Base-by-base conservation (phyloP, 495 filamentous ascomycete species). In the Lentithecium fluviatile region DNA sequence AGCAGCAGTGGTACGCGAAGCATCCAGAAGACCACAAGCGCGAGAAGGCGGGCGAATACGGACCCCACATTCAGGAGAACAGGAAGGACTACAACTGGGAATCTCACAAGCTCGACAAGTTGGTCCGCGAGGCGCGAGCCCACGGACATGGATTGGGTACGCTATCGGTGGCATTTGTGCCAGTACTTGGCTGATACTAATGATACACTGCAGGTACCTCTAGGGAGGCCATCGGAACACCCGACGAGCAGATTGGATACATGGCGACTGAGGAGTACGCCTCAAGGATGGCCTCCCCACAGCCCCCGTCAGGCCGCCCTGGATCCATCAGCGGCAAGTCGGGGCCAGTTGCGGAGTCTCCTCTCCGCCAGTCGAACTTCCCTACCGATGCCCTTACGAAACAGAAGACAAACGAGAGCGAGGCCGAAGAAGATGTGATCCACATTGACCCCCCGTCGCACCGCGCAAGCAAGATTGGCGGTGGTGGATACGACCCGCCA, bases 71-170 rank as follows among this genome's bases (percentile, higher is more conserved):
- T 55, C 78, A 84, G 46, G 86, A 87, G 23, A 83, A 83, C 23
- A 79, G 86, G 56, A 83, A 85, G 45, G 87, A 93, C 75, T 94
- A 87, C 79, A 91, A 90, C 59, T 78, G 96, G 83, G 95, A 89
- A 73, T 91, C 88, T 60, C 89, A 91, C 43, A 89, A 96, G 67
- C 77, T 99, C 67, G 95, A 95, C 74, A 91, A 90, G 76, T 85
- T 96, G 63, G 92, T 97, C 49, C 79, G 83, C 45, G 80, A 90
- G 45, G 88, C 87, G 34, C 82, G 81, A 37, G 82, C 77, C 62
- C 79, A 77, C 63, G 86, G 86, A 45, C 78, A 84, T 70, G 87
- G 85, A 67, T 73, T 85, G 71, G 86, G 68, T 69, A 64, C 45
- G 69, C 56, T 60, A 40, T 64, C 42, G 48, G 52, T 49, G 26